Conservation (phyloP, 768 basidiomycete genomes). For the Tulasnella sp. region DNA sequence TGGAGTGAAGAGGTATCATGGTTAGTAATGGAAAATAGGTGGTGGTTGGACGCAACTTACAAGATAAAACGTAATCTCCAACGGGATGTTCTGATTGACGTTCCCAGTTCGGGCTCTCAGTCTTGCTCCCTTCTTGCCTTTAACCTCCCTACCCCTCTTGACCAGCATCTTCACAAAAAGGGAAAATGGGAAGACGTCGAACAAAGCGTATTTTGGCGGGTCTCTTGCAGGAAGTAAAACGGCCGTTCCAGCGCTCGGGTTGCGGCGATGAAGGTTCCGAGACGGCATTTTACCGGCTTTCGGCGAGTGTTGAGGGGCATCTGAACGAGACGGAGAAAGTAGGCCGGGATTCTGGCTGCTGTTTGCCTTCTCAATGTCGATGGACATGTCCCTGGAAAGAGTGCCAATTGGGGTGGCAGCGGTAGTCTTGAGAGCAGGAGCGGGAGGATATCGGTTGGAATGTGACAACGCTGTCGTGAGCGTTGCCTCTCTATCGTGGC, state of each 20-base stretch:
- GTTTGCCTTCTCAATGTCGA: conserved; percentile 15
- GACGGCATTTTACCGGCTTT: not conserved
- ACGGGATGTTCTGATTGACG: conserved; percentile 56
- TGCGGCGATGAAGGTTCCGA: conserved; percentile 27
- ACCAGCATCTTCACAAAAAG: conserved; percentile 48
- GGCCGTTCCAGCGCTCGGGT: conserved; percentile 44
- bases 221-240: conserved; percentile 49
- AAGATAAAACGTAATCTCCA: conserved; percentile 61
- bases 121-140: conserved; percentile 60
- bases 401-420: not conserved
- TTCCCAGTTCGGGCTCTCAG: conserved; percentile 49
- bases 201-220: conserved; percentile 57
- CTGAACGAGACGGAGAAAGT: not conserved
- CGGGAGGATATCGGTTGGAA: not conserved
- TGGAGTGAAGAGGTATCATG: conserved; percentile 32
- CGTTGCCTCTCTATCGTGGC: not conserved
- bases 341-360: not conserved
- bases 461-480: not conserved
- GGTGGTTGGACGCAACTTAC: not conserved
- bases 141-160: conserved; percentile 47
- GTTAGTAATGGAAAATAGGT: not conserved
- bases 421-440: conserved; percentile 8
- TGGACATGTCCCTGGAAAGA: not conserved
- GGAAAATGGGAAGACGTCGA: conserved; percentile 69
- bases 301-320: not conserved